These are phyloP conservation scores for Nepenthes alata DNA, from an alignment of 179 eudicot species.

Conservation along the genomic window DNA sequence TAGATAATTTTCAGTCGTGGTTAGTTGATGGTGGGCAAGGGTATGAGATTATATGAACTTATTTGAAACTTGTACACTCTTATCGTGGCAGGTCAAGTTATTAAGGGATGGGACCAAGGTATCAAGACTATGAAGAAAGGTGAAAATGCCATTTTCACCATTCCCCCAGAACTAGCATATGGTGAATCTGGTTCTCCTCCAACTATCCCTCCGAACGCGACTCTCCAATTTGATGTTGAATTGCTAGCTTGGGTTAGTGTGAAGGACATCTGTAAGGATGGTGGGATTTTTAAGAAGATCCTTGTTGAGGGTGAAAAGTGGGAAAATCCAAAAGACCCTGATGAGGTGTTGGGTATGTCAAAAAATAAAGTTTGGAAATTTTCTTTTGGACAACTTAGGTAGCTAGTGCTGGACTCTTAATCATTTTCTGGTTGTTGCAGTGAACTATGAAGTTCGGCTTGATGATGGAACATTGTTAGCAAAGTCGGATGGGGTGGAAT, in stretches of 20 bases:
- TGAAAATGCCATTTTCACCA: constrained; percentile 52
- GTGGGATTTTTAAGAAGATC: constrained; percentile 57
- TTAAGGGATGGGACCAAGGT: constrained; percentile 72
- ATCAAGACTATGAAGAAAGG: constrained; percentile 78
- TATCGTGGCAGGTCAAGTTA: constrained; percentile 41
- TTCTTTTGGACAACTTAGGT: too few relatives aligned
- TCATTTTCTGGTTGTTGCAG: constrained; percentile 13
- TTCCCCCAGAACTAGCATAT: constrained; percentile 63
- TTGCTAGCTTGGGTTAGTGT: constrained; percentile 55
- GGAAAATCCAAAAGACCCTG: constrained; percentile 61
- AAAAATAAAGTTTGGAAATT: too few relatives aligned
- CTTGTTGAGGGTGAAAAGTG: constrained; percentile 47
- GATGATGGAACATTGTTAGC: constrained; percentile 44
- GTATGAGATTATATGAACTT: background rate
- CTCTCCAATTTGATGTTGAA: constrained; percentile 60
- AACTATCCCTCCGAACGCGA: constrained; percentile 63
- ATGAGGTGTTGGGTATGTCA: constrained; percentile 50
- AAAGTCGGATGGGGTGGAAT: constrained; percentile 45
- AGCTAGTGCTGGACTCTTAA: too few relatives aligned
- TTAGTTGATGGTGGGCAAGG: too few relatives aligned
- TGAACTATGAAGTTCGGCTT: constrained; percentile 40
- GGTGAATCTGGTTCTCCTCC: constrained; percentile 75
- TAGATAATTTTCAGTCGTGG: too few relatives aligned
- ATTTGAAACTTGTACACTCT: background rate
- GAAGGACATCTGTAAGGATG: constrained; percentile 73